phyloP scores from a whole-genome alignment of 1,284 basidiomycete genomes.

The Tilletia indica region DNA sequence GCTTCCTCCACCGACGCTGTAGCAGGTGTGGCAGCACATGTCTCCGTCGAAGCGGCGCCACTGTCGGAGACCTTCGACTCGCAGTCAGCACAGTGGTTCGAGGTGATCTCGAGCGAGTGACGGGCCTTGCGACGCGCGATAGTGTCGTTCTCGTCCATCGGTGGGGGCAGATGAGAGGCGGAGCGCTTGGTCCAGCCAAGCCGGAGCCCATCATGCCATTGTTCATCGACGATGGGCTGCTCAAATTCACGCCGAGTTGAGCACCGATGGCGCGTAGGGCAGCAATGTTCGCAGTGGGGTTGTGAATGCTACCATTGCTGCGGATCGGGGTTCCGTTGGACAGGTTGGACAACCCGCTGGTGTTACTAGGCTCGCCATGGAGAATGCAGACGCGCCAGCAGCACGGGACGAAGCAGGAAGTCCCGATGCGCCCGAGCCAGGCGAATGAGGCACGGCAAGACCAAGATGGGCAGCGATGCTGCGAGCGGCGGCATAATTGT shows the following conservation, averaged over 20 bases:
- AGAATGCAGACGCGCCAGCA: background rate
- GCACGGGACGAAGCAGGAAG: conserved; percentile 11
- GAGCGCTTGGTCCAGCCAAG: background rate
- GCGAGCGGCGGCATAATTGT: background rate
- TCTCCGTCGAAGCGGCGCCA: conserved; percentile 15
- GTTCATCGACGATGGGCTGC: background rate
- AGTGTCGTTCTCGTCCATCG: conserved; percentile 1
- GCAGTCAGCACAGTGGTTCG: conserved; percentile 5
- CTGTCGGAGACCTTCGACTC: conserved; percentile 4
- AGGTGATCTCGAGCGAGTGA: conserved; percentile 14
- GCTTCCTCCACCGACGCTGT: conserved; percentile 12
- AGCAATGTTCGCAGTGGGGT: background rate
- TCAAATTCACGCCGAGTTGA: background rate
- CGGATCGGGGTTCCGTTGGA: background rate
- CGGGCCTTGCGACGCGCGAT: conserved; percentile 14
- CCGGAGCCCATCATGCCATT: background rate
- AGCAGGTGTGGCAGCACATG: conserved; percentile 17
- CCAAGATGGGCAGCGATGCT: conserved; percentile 14
- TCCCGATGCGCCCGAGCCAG: background rate
- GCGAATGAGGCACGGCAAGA: background rate
- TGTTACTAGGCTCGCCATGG: conserved; percentile 14
- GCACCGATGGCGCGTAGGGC: conserved; percentile 12
- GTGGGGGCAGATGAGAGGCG: conserved; percentile 6
- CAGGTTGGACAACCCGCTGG: background rate
- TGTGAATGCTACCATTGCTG: conserved; percentile 5